Base-by-base conservation (phyloP, 768 basidiomycete genomes). In the Kwoniella dejecticola region DNA sequence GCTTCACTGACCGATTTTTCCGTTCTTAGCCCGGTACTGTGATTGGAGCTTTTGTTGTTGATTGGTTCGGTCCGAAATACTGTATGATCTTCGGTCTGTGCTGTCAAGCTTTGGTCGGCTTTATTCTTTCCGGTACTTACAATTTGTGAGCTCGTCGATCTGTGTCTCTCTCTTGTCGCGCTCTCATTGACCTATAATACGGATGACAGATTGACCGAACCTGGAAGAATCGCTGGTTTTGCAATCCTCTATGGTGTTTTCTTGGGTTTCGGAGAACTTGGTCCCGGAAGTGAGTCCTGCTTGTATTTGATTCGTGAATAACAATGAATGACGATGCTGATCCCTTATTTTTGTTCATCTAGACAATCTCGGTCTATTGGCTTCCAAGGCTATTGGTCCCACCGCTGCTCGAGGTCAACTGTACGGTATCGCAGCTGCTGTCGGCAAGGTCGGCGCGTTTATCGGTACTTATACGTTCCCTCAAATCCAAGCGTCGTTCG, bases 41-140 rank as follows among this genome's bases (percentile, higher is more conserved):
- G 6, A 58, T 63, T 15, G 81, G 81, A 15, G 78, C 79, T 1
- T 75, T 81, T 50, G 42, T 79, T 7, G 76, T 79, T 40, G 80
- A 81, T 55, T 76, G 64, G 41, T 65, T 79, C 17, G 75, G 75
- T 2, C 77, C 77, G 17, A 78, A 65, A 50, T 55, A 50, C 38
- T 52, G 63, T 50, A 55, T 56, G 88, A 88, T 87, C 67, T 60
- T 70, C 33, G 73, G 74, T 23, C 67, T 79, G 15, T 47, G 66
- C 47, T 61, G 72, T 48, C 79, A 80, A 44, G 71, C 70, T 21
- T 31, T 69, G 47, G 55, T 79, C 41, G 80, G 94, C 5, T 96
- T 96, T 80, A 85, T 91, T 77, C 90, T 97, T 88, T 89, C 89
- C 63, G 94, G 90, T 1, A 80, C 86, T 19, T 96, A 94, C 79